Evolutionary conservation across 129 eudicot genomes (phyloP).

Genomic region (Chrysanthemum lavandulifolium): DNA sequence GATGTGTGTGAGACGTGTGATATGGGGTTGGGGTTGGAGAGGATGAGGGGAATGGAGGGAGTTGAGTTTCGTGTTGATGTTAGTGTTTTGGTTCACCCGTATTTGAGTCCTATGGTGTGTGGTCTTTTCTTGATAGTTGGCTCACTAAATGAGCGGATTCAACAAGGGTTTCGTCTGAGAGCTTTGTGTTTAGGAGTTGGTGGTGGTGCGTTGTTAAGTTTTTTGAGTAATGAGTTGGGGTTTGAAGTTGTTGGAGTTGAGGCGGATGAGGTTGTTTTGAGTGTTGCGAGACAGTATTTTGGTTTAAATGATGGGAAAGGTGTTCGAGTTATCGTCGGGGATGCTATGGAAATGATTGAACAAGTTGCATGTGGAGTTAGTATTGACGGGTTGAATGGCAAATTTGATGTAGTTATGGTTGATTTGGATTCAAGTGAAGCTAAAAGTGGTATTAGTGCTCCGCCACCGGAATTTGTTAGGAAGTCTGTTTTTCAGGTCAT

Average conservation of each 20-base stretch:
- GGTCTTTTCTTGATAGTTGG: constrained; percentile 52
- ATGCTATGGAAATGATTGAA: constrained; percentile 51
- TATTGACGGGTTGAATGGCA: constrained; percentile 22
- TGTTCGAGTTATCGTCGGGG: constrained; percentile 45
- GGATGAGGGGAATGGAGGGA: constrained; percentile 29
- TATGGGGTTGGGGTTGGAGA: constrained; percentile 13
- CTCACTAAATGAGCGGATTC: constrained; percentile 35
- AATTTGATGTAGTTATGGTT: constrained; percentile 79
- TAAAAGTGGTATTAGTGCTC: constrained; percentile 57
- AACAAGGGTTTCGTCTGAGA: constrained; percentile 41
- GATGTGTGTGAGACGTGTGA: not conserved
- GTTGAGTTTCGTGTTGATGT: constrained; percentile 47
- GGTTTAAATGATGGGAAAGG: constrained; percentile 45
- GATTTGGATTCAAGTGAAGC: constrained; percentile 91
- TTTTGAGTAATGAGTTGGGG: constrained; percentile 43
- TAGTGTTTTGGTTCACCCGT: constrained; percentile 66
- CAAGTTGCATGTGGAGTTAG: constrained; percentile 10
- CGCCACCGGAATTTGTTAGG: constrained; percentile 61
- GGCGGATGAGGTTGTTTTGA: constrained; percentile 68
- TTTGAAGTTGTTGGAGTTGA: constrained; percentile 85
- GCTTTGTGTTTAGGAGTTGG: constrained; percentile 93
- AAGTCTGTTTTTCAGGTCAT: constrained; percentile 44
- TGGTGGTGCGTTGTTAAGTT: constrained; percentile 80
- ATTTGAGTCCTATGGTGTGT: constrained; percentile 82
- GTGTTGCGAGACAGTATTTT: constrained; percentile 55